Evolutionary conservation across 2,329 filamentous ascomycete species (phyloP).

Genomic region (Pestalotiopsis sp.): DNA sequence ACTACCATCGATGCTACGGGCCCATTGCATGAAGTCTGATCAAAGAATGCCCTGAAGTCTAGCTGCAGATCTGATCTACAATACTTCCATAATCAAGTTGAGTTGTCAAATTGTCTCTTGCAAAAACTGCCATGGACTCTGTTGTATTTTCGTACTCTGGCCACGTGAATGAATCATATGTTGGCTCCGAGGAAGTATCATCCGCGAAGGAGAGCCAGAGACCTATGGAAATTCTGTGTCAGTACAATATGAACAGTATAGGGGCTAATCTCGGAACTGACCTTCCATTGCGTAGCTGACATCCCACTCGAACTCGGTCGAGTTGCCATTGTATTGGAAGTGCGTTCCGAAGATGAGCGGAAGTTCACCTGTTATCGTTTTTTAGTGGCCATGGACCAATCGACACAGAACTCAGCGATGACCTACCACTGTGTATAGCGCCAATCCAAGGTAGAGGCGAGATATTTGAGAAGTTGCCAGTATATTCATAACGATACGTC

Average conservation of each 20-base stretch:
- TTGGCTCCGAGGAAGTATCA: neutral
- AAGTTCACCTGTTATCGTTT: constrained; percentile 23
- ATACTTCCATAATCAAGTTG: constrained; percentile 3
- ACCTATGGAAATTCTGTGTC: neutral
- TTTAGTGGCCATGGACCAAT: neutral
- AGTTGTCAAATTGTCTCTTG: neutral
- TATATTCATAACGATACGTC: constrained; percentile 38
- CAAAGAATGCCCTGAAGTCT: too few relatives aligned
- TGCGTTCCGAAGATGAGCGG: constrained; percentile 34
- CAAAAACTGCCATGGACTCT: neutral
- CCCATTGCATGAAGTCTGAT: too few relatives aligned
- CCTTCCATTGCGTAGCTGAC: constrained; percentile 29
- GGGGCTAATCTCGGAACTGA: constrained; percentile 7
- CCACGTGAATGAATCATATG: neutral
- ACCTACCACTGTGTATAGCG: constrained; percentile 28
- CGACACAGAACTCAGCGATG: neutral
- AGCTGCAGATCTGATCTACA: constrained; percentile 1
- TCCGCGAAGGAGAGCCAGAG: constrained; percentile 6
- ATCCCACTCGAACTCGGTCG: constrained; percentile 32
- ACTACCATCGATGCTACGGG: too few relatives aligned
- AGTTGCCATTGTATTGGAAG: constrained; percentile 29
- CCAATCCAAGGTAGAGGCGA: constrained; percentile 35
- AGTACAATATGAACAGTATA: neutral
- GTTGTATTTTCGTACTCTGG: neutral
- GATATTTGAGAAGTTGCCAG: constrained; percentile 37